Evolutionary conservation across 495 filamentous ascomycete genomes (phyloP).

Genomic region (Xylaria castorea): DNA sequence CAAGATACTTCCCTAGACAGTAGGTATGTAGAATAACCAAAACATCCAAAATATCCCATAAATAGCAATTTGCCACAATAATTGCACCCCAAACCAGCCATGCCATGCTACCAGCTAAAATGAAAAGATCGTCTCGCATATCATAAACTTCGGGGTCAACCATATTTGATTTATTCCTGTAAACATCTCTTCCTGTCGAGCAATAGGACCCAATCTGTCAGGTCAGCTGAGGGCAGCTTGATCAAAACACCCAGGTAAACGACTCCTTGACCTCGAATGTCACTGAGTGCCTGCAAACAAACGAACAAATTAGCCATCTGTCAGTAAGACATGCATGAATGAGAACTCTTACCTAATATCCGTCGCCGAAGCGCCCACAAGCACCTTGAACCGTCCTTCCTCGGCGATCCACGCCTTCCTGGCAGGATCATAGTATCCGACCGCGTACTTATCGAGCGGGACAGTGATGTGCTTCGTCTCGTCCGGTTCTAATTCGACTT

Average conservation of each 20-base stretch:
- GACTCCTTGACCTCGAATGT: conserved; percentile 63
- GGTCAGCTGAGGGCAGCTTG: not conserved
- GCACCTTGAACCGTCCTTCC: conserved; percentile 72
- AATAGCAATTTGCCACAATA: conserved; percentile 5
- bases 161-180: not conserved
- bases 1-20: not conserved
- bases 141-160: not conserved
- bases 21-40: not conserved
- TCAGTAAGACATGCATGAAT: not conserved
- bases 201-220: not conserved
- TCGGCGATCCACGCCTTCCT: conserved; percentile 77
- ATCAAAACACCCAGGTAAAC: conserved; percentile 63
- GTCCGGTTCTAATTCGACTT: conserved; percentile 71
- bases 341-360: conserved; percentile 49
- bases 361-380: conserved; percentile 63
- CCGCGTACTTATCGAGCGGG: conserved; percentile 72
- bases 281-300: conserved; percentile 47
- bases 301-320: not conserved
- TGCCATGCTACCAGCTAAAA: conserved; percentile 23
- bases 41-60: not conserved
- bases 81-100: conserved; percentile 1
- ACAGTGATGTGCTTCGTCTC: conserved; percentile 74
- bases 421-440: conserved; percentile 81
- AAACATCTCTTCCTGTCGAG: not conserved
- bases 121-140: conserved; percentile 1